Base-by-base conservation (phyloP, 164 flowering plant species). In the Umbilicus rupestris region DNA sequence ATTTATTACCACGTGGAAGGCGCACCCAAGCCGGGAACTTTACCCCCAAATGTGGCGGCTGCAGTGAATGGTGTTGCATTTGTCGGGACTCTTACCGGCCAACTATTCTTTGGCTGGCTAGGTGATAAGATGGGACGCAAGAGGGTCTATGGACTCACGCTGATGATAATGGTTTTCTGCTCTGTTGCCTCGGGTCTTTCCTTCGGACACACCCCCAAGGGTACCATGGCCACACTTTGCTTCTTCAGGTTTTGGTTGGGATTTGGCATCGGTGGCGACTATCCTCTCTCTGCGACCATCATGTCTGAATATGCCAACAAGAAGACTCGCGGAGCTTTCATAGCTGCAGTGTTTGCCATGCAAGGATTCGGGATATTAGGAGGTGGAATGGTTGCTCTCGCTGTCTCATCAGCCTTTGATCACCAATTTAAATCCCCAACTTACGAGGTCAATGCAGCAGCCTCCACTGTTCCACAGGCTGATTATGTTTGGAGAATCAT, bases 101-200 rank as follows among this genome's bases (percentile, higher is more conserved):
- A 60, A 16, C 64, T 60, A 5, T 60, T 60, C 64, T 60, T 60
- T 37, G 64, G 64, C 7, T 60, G 64, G 64, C 64, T 60, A 8
- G 64, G 64, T 60, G 64, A 60, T 37, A 60, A 60, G 19, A 60
- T 60, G 64, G 64, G 64, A 60, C 64, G 64, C 64, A 60, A 60
- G 64, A 22, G 39, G 22, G 64, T 60, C n/a, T 60, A 60, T 28
- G 64, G 64, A 2, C 64, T 60, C 5, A 60, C 64, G 22, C 39
- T 60, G 15, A 2, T 60, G 39, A 60, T 60, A 11, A 60, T 60
- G 64, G 64, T 60, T 1, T 17, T 60, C 22, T 60, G 64, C 64
- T 60, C 64, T 14, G 29, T 60, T n/a, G 64, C 64, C 37, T 60
- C 64, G 8, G 64, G 64, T 12, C 64, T 60, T n/a, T 60, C 64